Conservation (phyloP, 2,329 filamentous ascomycete genomes). For the Penicillium paneum region DNA sequence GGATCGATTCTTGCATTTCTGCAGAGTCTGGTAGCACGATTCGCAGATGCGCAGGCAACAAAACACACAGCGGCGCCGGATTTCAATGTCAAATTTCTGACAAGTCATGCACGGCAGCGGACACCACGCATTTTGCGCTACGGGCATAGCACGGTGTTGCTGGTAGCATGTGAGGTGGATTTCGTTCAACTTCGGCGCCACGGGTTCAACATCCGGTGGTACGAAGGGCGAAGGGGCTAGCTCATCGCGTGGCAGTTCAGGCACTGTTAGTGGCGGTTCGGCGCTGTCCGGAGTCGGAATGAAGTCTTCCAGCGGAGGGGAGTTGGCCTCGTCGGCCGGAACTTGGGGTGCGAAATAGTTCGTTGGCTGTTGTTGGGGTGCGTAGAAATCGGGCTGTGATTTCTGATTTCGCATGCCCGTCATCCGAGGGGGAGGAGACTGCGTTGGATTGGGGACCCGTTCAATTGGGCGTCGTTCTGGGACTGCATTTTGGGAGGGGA, state of each 20-base stretch:
- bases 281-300: constrained; percentile 32
- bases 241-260: constrained; percentile 14
- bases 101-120: constrained; percentile 46
- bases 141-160: constrained; percentile 36
- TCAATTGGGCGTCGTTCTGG: constrained; percentile 3
- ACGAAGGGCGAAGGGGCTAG: constrained; percentile 17
- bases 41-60: constrained; percentile 43
- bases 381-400: constrained; percentile 2
- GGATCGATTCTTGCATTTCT: constrained; percentile 33
- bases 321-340: constrained; percentile 13
- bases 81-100: constrained; percentile 37
- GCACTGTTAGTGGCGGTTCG: constrained; percentile 15
- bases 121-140: constrained; percentile 39
- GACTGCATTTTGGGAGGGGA: background rate
- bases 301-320: constrained; percentile 30
- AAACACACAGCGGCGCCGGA: constrained; percentile 41
- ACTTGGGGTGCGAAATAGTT: background rate
- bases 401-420: constrained; percentile 3
- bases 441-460: constrained; percentile 2
- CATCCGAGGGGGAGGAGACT: background rate
- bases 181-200: constrained; percentile 35
- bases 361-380: background rate
- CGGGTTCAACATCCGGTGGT: constrained; percentile 33
- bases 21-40: constrained; percentile 33
- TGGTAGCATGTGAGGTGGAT: constrained; percentile 42